These are phyloP conservation scores for Baeospora myosura DNA, from an alignment of 1,284 basidiomycete genomes.

Conservation along the genomic window DNA sequence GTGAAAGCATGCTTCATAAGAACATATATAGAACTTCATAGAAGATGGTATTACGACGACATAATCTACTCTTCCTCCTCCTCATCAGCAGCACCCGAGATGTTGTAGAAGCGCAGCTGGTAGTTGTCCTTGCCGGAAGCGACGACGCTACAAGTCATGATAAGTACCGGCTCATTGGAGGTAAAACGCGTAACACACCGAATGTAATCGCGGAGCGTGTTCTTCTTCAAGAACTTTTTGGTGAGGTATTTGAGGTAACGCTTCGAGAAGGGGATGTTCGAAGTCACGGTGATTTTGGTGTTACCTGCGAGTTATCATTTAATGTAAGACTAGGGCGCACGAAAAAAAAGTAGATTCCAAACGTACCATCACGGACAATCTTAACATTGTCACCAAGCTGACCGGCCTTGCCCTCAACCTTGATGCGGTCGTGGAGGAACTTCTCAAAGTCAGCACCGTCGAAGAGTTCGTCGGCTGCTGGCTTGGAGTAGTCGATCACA, in stretches of 20 bases:
- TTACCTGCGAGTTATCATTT: conserved; percentile 47
- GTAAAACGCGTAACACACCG: conserved; percentile 38
- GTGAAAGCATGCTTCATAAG: too few relatives aligned
- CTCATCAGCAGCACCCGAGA: conserved; percentile 63
- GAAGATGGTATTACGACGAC: neutral
- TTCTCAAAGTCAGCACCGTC: conserved; percentile 89
- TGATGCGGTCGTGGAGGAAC: conserved; percentile 91
- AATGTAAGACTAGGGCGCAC: conserved; percentile 3
- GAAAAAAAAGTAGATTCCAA: conserved; percentile 5
- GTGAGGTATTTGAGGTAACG: conserved; percentile 91
- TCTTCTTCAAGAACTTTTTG: conserved; percentile 95
- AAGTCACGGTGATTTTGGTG: conserved; percentile 74
- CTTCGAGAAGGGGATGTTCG: conserved; percentile 85
- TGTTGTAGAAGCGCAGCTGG: conserved; percentile 91
- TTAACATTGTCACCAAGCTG: conserved; percentile 84
- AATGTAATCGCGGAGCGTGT: conserved; percentile 79
- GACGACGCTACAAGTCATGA: conserved; percentile 52
- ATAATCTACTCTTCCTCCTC: conserved; percentile 40
- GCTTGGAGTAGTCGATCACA: conserved; percentile 90
- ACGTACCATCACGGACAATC: conserved; percentile 74
- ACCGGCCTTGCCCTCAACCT: conserved; percentile 75
- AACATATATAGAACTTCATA: too few relatives aligned
- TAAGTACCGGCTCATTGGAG: neutral
- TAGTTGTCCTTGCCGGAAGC: conserved; percentile 86
- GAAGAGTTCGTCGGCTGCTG: conserved; percentile 85